phyloP scores from a whole-genome alignment of 768 basidiomycete species.

The Lactarius hatsudake region DNA sequence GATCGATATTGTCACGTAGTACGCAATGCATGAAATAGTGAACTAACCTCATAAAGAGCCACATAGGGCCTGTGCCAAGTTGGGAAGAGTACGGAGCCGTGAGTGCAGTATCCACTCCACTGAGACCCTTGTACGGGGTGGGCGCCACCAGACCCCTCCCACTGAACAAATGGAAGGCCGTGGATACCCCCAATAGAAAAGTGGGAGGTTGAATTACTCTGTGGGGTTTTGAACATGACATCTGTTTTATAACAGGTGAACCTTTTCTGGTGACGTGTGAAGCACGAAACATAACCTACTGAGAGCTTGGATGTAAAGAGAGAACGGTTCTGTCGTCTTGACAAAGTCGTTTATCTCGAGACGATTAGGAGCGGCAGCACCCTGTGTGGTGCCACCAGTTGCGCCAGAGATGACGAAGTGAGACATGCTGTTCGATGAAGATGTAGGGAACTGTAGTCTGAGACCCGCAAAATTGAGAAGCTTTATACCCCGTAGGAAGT shows the following conservation, averaged over 20 bases:
- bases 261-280: not conserved
- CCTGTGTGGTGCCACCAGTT: conserved; percentile 9
- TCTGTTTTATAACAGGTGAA: conserved; percentile 28
- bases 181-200: conserved; percentile 52
- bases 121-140: conserved; percentile 30
- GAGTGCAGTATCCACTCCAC: conserved; percentile 55
- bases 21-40: not conserved
- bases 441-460: not conserved
- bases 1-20: not conserved
- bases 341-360: conserved; percentile 31
- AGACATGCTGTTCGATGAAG: conserved; percentile 18
- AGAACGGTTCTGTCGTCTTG: conserved; percentile 44
- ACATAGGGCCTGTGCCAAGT: conserved; percentile 58
- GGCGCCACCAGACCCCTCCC: conserved; percentile 40
- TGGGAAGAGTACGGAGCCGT: conserved; percentile 52
- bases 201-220: conserved; percentile 39
- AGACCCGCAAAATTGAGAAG: not conserved
- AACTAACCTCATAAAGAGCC: conserved; percentile 46
- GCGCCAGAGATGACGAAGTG: conserved; percentile 20
- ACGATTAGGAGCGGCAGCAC: conserved; percentile 25
- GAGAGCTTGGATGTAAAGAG: conserved; percentile 51
- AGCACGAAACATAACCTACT: conserved; percentile 34
- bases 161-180: conserved; percentile 45
- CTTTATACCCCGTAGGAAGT: not conserved
- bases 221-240: conserved; percentile 34